Evolutionary conservation across 768 basidiomycete genomes (phyloP).

Genomic region (Sporobolomyces phaffii): DNA sequence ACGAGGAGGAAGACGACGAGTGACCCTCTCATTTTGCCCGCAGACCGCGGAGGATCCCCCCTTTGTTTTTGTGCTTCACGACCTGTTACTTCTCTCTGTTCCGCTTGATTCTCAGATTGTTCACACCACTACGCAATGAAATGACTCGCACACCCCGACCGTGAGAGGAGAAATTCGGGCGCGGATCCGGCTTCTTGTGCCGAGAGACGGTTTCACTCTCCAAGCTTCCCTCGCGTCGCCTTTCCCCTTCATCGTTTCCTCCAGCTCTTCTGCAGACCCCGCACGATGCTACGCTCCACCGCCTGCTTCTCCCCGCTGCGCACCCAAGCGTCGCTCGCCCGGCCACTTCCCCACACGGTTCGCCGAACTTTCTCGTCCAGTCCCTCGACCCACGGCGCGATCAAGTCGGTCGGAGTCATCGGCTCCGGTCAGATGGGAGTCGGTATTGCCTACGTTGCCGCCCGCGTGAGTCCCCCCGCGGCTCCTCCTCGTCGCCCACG

Average conservation of each 20-base stretch:
- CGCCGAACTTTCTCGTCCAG: neutral
- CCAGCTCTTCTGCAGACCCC: too few relatives aligned
- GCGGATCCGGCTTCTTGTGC: too few relatives aligned
- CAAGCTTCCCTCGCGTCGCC: neutral
- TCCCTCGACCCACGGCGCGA: constrained; percentile 36
- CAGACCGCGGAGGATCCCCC: neutral
- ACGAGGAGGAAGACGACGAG: neutral
- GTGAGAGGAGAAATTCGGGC: neutral
- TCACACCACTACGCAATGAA: neutral
- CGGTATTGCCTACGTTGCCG: constrained; percentile 75
- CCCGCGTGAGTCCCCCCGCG: constrained; percentile 32
- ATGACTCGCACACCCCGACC: neutral
- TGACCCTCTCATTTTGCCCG: neutral
- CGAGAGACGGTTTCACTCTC: neutral
- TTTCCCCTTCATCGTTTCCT: neutral
- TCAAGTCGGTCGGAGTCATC: constrained; percentile 68
- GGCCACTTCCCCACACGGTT: neutral
- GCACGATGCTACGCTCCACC: neutral
- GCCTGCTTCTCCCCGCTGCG: neutral
- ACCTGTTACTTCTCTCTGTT: neutral
- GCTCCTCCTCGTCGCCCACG: neutral
- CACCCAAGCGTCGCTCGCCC: too few relatives aligned
- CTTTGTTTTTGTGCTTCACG: neutral
- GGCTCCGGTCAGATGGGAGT: constrained; percentile 57
- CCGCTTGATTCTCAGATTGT: neutral